Conservation (phyloP, 352 stramenopile genomes). For the Phytophthora brassicae region DNA sequence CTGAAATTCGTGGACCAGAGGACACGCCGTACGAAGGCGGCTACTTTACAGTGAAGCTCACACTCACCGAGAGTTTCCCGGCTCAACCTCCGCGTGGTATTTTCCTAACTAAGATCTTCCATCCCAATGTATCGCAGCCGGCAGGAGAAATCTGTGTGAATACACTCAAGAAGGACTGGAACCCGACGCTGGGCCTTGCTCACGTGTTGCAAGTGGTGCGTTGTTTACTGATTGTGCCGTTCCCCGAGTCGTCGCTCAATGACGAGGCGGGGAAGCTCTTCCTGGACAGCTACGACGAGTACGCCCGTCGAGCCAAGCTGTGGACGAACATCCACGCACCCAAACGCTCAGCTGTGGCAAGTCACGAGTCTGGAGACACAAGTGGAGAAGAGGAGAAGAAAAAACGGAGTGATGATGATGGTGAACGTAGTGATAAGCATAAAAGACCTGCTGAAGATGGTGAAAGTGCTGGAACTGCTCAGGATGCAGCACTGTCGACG, state of each 20-base stretch:
- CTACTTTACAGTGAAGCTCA: constrained; percentile 96
- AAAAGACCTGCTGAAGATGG: constrained; percentile 27
- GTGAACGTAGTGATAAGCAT: constrained; percentile 1
- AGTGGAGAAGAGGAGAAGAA: constrained; percentile 31
- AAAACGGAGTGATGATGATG: background rate
- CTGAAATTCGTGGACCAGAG: constrained; percentile 95
- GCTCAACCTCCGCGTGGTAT: constrained; percentile 87
- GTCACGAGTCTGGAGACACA: constrained; percentile 24
- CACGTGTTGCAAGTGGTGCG: constrained; percentile 98
- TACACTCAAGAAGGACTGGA: constrained; percentile 99
- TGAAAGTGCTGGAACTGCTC: constrained; percentile 10
- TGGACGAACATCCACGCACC: constrained; percentile 92
- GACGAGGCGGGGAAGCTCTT: constrained; percentile 99
- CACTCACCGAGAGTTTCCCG: constrained; percentile 89
- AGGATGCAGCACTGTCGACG: constrained; percentile 17
- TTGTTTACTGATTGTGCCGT: constrained; percentile 99
- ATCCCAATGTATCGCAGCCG: constrained; percentile 97
- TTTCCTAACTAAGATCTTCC: constrained; percentile 99
- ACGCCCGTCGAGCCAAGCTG: constrained; percentile 84
- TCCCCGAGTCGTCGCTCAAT: constrained; percentile 98
- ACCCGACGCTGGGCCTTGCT: constrained; percentile 90
- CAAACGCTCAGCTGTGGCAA: constrained; percentile 36
- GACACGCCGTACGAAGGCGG: constrained; percentile 97
- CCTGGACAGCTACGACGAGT: constrained; percentile 99
- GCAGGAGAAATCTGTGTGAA: constrained; percentile 99